Conservation (phyloP, 1,284 basidiomycete species). For the Pseudozyma sp. region DNA sequence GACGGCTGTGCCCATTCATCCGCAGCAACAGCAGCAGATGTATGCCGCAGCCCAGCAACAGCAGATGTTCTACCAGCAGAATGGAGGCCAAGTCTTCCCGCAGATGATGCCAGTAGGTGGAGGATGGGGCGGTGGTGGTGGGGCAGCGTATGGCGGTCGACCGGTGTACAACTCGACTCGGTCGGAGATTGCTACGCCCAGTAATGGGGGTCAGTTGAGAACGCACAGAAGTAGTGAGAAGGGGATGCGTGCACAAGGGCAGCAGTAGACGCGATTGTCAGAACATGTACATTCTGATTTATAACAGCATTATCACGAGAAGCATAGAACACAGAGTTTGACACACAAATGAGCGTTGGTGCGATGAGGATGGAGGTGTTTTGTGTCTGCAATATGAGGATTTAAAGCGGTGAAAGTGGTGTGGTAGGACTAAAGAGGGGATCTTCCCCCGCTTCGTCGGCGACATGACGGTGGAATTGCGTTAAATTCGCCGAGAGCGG, state of each 20-base stretch:
- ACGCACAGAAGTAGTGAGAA: conserved; percentile 22
- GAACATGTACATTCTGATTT: not conserved
- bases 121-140: not conserved
- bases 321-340: not conserved
- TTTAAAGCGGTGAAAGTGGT: too few species aligned
- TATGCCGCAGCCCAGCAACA: conserved; percentile 1
- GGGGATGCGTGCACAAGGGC: conserved; percentile 10
- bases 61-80: conserved; percentile 15
- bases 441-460: too few species aligned
- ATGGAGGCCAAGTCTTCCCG: conserved; percentile 3
- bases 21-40: conserved; percentile 5
- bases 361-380: too few species aligned
- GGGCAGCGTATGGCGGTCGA: conserved; percentile 8
- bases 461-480: too few species aligned
- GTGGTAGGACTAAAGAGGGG: too few species aligned
- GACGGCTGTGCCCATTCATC: conserved; percentile 3
- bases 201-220: conserved; percentile 1
- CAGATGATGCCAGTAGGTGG: conserved; percentile 5
- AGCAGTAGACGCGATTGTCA: conserved; percentile 9
- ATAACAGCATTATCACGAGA: not conserved
- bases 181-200: conserved; percentile 27
- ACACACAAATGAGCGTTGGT: too few species aligned
- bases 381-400: too few species aligned
- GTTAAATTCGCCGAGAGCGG: too few species aligned
- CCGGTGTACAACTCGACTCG: conserved; percentile 10